Base-by-base conservation (phyloP, 2,329 filamentous ascomycete species). In the Aspergillus pseudoglaucus region DNA sequence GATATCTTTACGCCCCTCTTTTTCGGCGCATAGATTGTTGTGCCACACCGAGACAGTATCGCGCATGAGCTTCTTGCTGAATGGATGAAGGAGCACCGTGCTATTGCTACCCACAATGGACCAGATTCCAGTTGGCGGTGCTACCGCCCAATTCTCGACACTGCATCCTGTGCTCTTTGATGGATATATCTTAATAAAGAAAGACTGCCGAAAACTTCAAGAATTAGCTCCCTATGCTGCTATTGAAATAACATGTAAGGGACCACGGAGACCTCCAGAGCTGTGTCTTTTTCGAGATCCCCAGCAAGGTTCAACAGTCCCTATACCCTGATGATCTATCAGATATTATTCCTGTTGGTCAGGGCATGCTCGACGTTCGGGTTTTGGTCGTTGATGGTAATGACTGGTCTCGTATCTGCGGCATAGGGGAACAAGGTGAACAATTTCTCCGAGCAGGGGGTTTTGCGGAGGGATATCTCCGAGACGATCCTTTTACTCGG, bases 71-170 rank as follows among this genome's bases (percentile, higher is more conserved):
- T 78, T 59, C 75, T 96, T 12, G 85, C 85, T 4, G 89, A 95
- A 62, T 98, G 93, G 93, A 88, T 96, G 78, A 76, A 78, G 45
- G 80, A 85, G 45, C 80, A 87, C 61, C 72, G 78, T 47, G 82
- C 87, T 2, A 95, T 84, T 14, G 87, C 90, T 17, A 89, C 86
- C 10, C 93, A 93, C 93, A 48, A 96, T 97, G 90, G 90, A 90
- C 47, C 88, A 96, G 59, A 93, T 97, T 52, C 74, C 97, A 2
- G 84, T 91, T n/a, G 90, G 90, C 39, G 88, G 87, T 56, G 87
- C 89, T 20, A 84, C 74, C 3, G 83, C 88, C 0, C 69, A 87
- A 55, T 94, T 96, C 60, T 85, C 88, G 1, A 76, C 79, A 10
- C 75, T 97, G n/a, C 77, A 85, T 49, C 77, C 82, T 48, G 89